These are phyloP conservation scores for Lasiosphaeriaceae sp. DNA, from an alignment of 495 filamentous ascomycete species.

Conservation along the genomic window DNA sequence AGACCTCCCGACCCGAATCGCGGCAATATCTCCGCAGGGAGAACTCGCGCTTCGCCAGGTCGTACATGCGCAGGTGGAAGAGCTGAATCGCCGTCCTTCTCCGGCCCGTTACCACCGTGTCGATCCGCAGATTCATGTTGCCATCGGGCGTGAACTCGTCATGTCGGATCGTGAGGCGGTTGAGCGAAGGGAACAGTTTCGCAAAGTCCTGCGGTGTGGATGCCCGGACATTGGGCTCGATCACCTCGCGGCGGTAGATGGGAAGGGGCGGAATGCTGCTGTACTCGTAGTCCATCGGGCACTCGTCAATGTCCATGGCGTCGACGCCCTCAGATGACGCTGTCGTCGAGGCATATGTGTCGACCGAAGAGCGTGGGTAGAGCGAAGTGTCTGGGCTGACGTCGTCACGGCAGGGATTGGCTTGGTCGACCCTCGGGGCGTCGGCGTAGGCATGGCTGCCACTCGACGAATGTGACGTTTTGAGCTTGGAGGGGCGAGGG, in stretches of 20 bases:
- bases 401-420: slow-evolving; percentile 40
- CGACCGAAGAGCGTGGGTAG: slow-evolving; percentile 62
- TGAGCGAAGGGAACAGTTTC: slow-evolving; percentile 78
- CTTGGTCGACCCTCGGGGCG: slow-evolving; percentile 31
- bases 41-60: slow-evolving; percentile 80
- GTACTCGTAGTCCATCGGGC: slow-evolving; percentile 35
- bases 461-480: slow-evolving; percentile 34
- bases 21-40: slow-evolving; percentile 89
- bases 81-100: slow-evolving; percentile 68
- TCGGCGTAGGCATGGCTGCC: slow-evolving; percentile 12
- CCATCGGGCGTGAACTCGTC: slow-evolving; percentile 90
- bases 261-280: slow-evolving; percentile 49
- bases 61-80: slow-evolving; percentile 95
- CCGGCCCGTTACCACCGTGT: slow-evolving; percentile 65
- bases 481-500: slow-evolving; percentile 42
- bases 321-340: slow-evolving; percentile 62
- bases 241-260: slow-evolving; percentile 55
- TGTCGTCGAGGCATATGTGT: slow-evolving; percentile 76
- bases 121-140: slow-evolving; percentile 94
- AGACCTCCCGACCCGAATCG: slow-evolving; percentile 90
- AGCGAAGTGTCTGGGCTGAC: slow-evolving; percentile 44
- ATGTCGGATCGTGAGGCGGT: slow-evolving; percentile 78
- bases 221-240: slow-evolving; percentile 60
- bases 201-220: slow-evolving; percentile 83
- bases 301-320: slow-evolving; percentile 52